Evolutionary conservation across 805 yeast genomes (phyloP), one percentile per base, ranked within the genome.

Genomic region (Candida ulmi): DNA sequence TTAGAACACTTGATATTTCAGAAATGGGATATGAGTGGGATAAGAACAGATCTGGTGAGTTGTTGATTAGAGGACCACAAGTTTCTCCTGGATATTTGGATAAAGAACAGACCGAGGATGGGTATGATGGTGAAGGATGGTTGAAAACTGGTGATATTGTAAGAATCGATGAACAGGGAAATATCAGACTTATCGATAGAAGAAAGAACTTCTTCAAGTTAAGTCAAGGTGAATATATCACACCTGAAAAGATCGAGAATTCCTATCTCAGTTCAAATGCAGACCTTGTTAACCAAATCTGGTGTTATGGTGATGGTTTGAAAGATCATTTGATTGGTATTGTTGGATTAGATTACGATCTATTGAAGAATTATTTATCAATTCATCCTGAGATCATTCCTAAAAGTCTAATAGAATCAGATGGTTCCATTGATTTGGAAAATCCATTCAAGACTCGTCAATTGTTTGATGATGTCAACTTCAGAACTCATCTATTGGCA

Each of bases 131-230:
- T 3, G 74, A 74, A 15, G 77, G 74, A 7, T 78, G 82, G 80
- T 67, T 77, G 51, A 60, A 61, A 40, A 76, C 83, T 17, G 85
- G 85, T 24, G 85, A 79, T 54, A 66, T 72, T 32, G 76, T 72
- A 7, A 46, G 49, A 8, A 42, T 68, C 12, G 66, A 62, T 40
- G 47, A 50, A 12, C 48, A 50, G 26, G 72, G 74, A 17, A 46
- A 54, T 11, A 55, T 62, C 38, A 60, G 48, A 45, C 72, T 78
- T 42, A 71, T 78, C 38, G 84, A 78, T 51, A 66, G 87, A 37
- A 77, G 75, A 36, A 80, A 80, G 64, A 83, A 80, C 58, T 74
- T 80, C 53, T 80, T 80, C 69, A 80, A 80, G 66, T 58, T 71
- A 35, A 65, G 71, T 12, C 76, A 71, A 51, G 76, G 76, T 24